Percentiles rank a stretch among this genome's conserved stretches.
Conservation (phyloP, 345 rosid species). For the Anacardium occidentale region DNA sequence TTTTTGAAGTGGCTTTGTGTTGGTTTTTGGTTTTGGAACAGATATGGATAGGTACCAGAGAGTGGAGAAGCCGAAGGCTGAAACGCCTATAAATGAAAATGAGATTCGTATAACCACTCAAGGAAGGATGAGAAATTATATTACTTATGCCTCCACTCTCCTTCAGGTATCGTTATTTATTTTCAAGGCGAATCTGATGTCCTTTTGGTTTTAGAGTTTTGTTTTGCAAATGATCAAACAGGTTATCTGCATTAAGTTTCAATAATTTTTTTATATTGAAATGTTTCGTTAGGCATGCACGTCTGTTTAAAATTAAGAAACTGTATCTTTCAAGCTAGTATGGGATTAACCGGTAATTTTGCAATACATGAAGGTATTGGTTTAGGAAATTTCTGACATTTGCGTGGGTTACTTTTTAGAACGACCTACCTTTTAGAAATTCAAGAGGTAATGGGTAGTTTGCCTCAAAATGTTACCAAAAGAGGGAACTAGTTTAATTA, state of each 20-base stretch:
- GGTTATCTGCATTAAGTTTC: neutral
- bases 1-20: neutral
- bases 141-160: slow-evolving; percentile 78
- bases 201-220: neutral
- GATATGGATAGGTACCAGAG: slow-evolving; percentile 80
- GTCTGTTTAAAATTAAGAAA: neutral
- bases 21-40: neutral
- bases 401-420: too few species aligned
- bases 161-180: slow-evolving; percentile 42
- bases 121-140: slow-evolving; percentile 60
- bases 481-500: neutral
- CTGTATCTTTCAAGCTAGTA: neutral
- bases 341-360: neutral
- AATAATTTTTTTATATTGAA: neutral
- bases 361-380: neutral
- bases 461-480: neutral
- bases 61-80: slow-evolving; percentile 67
- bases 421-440: too few species aligned
- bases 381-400: too few species aligned
- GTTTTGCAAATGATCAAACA: neutral
- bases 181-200: neutral
- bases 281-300: neutral
- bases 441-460: neutral
- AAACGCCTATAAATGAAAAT: slow-evolving; percentile 59
- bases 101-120: slow-evolving; percentile 55